These are phyloP conservation scores for Pseudozyma flocculosa DNA, from an alignment of 1,284 basidiomycete species.

Conservation along the genomic window DNA sequence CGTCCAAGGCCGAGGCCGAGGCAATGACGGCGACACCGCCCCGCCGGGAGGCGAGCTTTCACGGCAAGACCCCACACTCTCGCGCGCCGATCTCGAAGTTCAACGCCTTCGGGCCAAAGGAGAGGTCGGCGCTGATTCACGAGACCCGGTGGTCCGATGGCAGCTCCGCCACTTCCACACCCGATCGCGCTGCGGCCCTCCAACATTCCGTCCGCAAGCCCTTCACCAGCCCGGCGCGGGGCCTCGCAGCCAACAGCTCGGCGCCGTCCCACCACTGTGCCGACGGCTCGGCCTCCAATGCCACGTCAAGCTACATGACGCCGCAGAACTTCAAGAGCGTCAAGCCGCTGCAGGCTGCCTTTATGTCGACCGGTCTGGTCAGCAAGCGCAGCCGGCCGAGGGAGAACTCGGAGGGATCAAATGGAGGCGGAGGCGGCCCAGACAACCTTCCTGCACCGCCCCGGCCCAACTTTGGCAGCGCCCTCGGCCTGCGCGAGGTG, in stretches of 20 bases:
- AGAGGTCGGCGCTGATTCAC: slow-evolving; percentile 37
- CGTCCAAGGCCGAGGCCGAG: slow-evolving; percentile 15
- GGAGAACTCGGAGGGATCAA: slow-evolving; percentile 12
- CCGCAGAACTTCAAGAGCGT: slow-evolving; percentile 60
- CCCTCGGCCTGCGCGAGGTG: slow-evolving; percentile 51
- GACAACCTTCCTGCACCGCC: slow-evolving; percentile 33
- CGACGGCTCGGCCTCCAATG: background rate
- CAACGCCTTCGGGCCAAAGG: slow-evolving; percentile 36
- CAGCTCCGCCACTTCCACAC: too few species aligned
- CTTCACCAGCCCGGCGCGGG: slow-evolving; percentile 1
- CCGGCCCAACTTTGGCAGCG: slow-evolving; percentile 37
- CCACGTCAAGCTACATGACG: slow-evolving; percentile 38
- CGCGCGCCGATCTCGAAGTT: slow-evolving; percentile 8
- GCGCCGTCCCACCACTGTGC: background rate
- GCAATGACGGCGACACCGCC: slow-evolving; percentile 4
- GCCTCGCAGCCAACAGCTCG: background rate
- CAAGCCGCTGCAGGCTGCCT: slow-evolving; percentile 59
- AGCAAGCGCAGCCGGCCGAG: slow-evolving; percentile 51
- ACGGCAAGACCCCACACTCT: slow-evolving; percentile 23
- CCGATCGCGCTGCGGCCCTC: too few species aligned
- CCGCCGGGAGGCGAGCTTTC: slow-evolving; percentile 23
- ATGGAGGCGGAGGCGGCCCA: slow-evolving; percentile 11
- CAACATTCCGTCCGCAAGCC: too few species aligned
- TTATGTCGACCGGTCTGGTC: slow-evolving; percentile 59
- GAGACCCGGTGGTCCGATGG: slow-evolving; percentile 28